Evolutionary conservation across 2,329 filamentous ascomycete species (phyloP).

Genomic region (Piedraia hortae): DNA sequence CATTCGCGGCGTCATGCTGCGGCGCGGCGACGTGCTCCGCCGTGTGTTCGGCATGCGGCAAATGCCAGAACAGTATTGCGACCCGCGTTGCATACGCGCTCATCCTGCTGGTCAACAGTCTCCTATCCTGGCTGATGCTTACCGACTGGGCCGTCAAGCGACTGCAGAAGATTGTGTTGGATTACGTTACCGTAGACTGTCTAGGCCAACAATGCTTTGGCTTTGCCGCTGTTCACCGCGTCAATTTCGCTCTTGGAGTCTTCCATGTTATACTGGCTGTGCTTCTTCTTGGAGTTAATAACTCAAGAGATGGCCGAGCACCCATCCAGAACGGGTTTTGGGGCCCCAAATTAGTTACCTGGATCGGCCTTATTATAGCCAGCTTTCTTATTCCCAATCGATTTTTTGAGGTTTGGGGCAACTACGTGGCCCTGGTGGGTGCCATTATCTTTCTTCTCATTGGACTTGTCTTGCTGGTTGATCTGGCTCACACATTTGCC

Average conservation of each 20-base stretch:
- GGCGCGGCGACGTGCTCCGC: conserved; percentile 75
- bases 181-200: conserved; percentile 90
- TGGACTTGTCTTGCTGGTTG: conserved; percentile 73
- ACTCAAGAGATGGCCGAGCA: conserved; percentile 65
- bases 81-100: conserved; percentile 70
- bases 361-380: conserved; percentile 62
- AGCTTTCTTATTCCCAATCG: conserved; percentile 87
- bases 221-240: conserved; percentile 86
- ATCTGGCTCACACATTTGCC: conserved; percentile 88
- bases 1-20: conserved; percentile 70
- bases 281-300: conserved; percentile 62
- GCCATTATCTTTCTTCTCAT: conserved; percentile 86
- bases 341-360: conserved; percentile 82
- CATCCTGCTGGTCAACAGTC: conserved; percentile 85
- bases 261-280: conserved; percentile 75
- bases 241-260: conserved; percentile 88
- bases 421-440: conserved; percentile 66
- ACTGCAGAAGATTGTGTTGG: conserved; percentile 66
- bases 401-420: conserved; percentile 90
- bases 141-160: conserved; percentile 96
- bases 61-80: conserved; percentile 90
- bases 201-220: conserved; percentile 66
- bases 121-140: conserved; percentile 96
- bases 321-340: conserved; percentile 93
- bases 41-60: conserved; percentile 83